Evolutionary conservation across 2,329 filamentous ascomycete species (phyloP).

Genomic region (Clarireedia paspali): DNA sequence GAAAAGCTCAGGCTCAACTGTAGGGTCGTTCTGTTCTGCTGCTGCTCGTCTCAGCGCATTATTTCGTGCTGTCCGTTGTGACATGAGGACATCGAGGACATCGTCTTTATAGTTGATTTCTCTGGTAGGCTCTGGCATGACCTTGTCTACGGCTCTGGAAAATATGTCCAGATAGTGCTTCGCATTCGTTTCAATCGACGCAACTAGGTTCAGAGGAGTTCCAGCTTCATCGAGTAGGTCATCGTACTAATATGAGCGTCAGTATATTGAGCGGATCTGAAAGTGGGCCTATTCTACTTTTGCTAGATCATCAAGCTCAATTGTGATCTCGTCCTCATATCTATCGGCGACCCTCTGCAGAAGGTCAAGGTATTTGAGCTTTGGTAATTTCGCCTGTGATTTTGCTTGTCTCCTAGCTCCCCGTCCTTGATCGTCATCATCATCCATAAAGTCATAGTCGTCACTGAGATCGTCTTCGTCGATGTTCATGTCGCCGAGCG

Average conservation of each 20-base stretch:
- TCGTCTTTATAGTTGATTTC: slow-evolving; percentile 95
- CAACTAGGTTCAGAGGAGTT: slow-evolving; percentile 56
- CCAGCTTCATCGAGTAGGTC: slow-evolving; percentile 55
- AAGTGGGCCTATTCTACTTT: slow-evolving; percentile 40
- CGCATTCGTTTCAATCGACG: slow-evolving; percentile 83
- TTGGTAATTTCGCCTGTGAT: slow-evolving; percentile 48
- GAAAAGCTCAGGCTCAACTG: slow-evolving; percentile 67
- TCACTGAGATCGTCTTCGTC: slow-evolving; percentile 82
- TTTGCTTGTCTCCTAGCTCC: slow-evolving; percentile 37
- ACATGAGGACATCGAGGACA: slow-evolving; percentile 93
- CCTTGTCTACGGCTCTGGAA: slow-evolving; percentile 78
- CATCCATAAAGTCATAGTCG: slow-evolving; percentile 90
- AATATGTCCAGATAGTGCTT: slow-evolving; percentile 93
- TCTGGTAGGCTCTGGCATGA: slow-evolving; percentile 69
- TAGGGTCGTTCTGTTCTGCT: slow-evolving; percentile 53
- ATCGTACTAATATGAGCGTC: slow-evolving; percentile 51
- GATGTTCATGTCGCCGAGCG: slow-evolving; percentile 76
- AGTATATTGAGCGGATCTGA: slow-evolving; percentile 32
- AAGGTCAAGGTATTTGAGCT: slow-evolving; percentile 81
- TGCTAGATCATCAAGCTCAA: slow-evolving; percentile 84
- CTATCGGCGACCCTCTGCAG: slow-evolving; percentile 84
- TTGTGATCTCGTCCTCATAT: slow-evolving; percentile 64
- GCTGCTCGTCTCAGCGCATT: slow-evolving; percentile 63
- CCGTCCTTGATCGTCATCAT: slow-evolving; percentile 52
- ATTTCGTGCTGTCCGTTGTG: slow-evolving; percentile 80